Conservation (phyloP, 1,139 yeast species). For the Pichia sp. region DNA sequence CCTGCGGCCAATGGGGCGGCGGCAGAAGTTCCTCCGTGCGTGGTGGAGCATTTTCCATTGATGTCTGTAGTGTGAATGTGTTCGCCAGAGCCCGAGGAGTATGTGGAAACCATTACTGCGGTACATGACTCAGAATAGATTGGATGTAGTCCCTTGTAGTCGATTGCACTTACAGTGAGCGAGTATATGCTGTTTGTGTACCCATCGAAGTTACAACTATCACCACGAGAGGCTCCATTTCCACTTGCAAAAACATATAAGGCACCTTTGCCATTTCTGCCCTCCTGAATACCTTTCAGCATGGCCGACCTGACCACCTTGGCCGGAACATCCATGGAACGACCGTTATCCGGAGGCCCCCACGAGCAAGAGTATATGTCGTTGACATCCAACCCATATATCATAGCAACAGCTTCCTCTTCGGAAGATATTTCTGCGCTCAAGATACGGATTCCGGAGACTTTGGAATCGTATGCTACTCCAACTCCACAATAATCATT, state of each 20-base stretch:
- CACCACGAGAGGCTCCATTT: conserved; percentile 80
- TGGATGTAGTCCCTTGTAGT: conserved; percentile 80
- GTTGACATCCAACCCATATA: conserved; percentile 72
- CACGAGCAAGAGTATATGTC: conserved; percentile 96
- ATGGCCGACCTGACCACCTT: conserved; percentile 73
- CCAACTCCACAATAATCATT: conserved; percentile 93
- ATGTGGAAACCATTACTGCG: conserved; percentile 94
- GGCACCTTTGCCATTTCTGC: conserved; percentile 78
- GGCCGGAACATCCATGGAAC: conserved; percentile 81
- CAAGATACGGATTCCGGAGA: conserved; percentile 85
- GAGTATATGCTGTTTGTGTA: conserved; percentile 95
- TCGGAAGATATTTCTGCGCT: conserved; percentile 76
- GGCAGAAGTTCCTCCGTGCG: conserved; percentile 96
- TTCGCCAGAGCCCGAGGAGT: conserved; percentile 87
- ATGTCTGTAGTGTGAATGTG: conserved; percentile 90
- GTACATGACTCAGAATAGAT: conserved; percentile 88
- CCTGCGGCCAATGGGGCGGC: conserved; percentile 99
- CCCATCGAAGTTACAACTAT: conserved; percentile 95
- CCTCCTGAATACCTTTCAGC: conserved; percentile 77
- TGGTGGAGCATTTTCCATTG: conserved; percentile 60
- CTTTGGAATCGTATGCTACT: conserved; percentile 81
- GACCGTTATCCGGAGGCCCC: conserved; percentile 98
- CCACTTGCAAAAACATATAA: conserved; percentile 96
- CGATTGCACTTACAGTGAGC: conserved; percentile 93
- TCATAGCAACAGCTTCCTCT: conserved; percentile 87